A percentile compares a stretch with the other conserved stretches of the same genome.
Evolutionary conservation across 495 filamentous ascomycete species (phyloP).

Genomic region (Jackrogersella minutella): DNA sequence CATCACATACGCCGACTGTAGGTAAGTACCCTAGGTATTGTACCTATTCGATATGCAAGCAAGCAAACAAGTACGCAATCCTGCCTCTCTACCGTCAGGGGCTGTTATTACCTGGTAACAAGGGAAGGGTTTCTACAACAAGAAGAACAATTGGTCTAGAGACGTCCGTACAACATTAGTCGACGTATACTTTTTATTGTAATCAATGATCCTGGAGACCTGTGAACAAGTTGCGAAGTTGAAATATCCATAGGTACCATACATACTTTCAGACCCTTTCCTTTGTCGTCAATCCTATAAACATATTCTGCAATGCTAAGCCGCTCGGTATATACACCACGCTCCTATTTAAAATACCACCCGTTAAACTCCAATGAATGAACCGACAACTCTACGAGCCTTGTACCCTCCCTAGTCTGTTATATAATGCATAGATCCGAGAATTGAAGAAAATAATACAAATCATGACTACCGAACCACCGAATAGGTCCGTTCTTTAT

Average conservation of each 20-base stretch:
- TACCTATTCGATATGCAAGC: no score
- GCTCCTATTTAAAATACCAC: not conserved
- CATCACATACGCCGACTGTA: no score
- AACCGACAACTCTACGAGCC: conserved; percentile 16
- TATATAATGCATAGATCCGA: conserved; percentile 9
- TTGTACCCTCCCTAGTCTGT: conserved; percentile 24
- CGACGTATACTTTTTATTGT: not conserved
- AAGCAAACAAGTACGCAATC: no score
- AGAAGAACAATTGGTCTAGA: no score
- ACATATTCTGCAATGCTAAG: conserved; percentile 6
- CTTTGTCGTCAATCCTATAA: conserved; percentile 8
- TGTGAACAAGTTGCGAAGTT: not conserved
- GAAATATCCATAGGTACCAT: conserved; percentile 15
- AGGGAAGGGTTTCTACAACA: no score
- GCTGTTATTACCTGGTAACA: no score
- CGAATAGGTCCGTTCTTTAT: conserved; percentile 39
- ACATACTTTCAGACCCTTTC: not conserved
- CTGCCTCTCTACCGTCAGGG: no score
- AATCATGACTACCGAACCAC: conserved; percentile 23
- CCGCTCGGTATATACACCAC: conserved; percentile 29
- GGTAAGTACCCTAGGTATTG: no score
- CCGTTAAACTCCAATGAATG: conserved; percentile 28
- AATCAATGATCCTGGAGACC: no score
- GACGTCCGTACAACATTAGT: no score
- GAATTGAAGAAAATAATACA: not conserved